Base-by-base conservation (phyloP, 495 filamentous ascomycete genomes). In the Symbiotaphrina buchneri region DNA sequence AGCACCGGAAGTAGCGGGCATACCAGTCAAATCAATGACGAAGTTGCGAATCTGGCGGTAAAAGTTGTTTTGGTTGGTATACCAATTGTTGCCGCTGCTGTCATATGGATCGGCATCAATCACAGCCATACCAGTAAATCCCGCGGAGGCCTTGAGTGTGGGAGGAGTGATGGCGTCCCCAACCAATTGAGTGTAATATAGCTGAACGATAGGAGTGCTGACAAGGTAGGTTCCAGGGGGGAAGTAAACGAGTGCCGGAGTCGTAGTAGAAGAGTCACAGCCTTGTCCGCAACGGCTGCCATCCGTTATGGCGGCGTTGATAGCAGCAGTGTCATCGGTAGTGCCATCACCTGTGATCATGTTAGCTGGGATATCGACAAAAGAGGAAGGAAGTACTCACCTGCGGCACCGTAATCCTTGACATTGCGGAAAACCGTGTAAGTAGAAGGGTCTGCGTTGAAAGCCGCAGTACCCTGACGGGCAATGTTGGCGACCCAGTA, bases 41-140 rank as follows among this genome's bases (percentile, higher is more conserved):
- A 97, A 77, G 57, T 97, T 95, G 49, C 90, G 80, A 40, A 97
- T 59, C 42, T 90, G 77, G 27, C 87, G 82, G 65, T 82, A 95
- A 62, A 97, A 97, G 59, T 97, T 94, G 68, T 95, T 97, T 53
- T 92, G 75, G 51, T 92, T 91, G 40, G 74, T 81, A 53, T 73
- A 93, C 54, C 54, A 68, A 46, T 69, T 67, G 6, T 48, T 42
- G 28, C 61, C 58, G 4, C 56, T 51, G 18, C 63, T 42, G 16
- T 56, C 51, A 45, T 97, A 95, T 0, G 84, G 84, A 40, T 97
- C 76, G 6, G 80, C 58, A 42, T 94, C 84, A 42, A 97, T 81
- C 15, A 97, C 61, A 13, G 71, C 85, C 51, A 94, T 91, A 38
- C 87, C 87, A 3, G 54, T 27, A 44, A 95, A 95, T 37, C 47